Evolutionary conservation across 805 yeast genomes (phyloP), one percentile per base, ranked within the genome.

Genomic region (Zygosaccharomyces lentus): DNA sequence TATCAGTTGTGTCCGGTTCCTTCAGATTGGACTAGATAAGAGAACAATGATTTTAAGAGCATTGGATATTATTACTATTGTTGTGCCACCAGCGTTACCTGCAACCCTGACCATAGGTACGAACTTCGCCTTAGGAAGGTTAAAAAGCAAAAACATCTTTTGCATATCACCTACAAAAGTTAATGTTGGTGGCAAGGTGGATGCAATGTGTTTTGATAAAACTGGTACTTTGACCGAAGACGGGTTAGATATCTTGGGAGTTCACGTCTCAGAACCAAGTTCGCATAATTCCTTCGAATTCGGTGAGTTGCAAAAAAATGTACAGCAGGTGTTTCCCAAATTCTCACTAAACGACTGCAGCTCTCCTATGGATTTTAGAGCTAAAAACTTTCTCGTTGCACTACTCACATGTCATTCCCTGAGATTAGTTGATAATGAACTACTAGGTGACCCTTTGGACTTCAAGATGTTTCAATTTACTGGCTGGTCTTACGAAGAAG

Each of bases 221-320:
- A 93, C 99, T 0, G 99, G 99, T 2, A 93, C 99, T 0, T 71
- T 93, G 52, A 93, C 99, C 0, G 98, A 93, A 59, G 99, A 93
- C 62, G 98, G 98, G 0, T 72, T 93, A 30, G 98, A 91, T 62
- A 87, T 93, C 2, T 72, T 89, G 57, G 85, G 87, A 6, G 73
- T 80, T n/a, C 82, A 77, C 46, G 48, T 52, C 23, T 61, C 51
- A 8, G 52, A 55, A 34, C 61, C 65, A 7, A 43, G 30, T 9
- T 39, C 51, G 1, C 53, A 45, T 24, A 49, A 46, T 13, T 49
- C 51, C 3, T 55, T 45, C n/a, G 49, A 50, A 15, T 64, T 69
- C 37, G 59, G 66, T 19, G 55, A 52, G 2, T 42, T 69, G 25
- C 50, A 60, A 6, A 56, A 46, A 3, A 53, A 52, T 37, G 53